Evolutionary conservation across 1,284 basidiomycete genomes (phyloP).

Genomic region (Ceratobasidium sp.): DNA sequence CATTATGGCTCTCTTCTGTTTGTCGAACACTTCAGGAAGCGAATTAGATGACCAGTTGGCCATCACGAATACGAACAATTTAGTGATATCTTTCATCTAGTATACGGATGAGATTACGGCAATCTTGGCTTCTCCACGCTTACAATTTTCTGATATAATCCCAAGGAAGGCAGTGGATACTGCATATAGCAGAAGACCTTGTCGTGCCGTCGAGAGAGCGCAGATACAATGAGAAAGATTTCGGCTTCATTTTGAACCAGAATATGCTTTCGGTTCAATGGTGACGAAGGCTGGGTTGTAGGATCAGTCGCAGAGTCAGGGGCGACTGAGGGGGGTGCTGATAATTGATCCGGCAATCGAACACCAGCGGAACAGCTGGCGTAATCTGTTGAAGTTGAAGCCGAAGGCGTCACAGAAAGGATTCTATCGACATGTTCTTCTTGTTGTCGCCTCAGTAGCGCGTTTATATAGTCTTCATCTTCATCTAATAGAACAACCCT

Average conservation of each 20-base stretch:
- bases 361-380: not conserved
- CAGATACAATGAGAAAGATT: not conserved
- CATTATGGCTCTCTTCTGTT: not conserved
- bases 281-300: not conserved
- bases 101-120: not conserved
- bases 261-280: not conserved
- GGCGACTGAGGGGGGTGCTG: no score
- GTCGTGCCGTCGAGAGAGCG: not conserved
- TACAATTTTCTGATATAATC: not conserved
- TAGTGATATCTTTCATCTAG: not conserved
- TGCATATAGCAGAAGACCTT: slow-evolving; percentile 9
- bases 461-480: not conserved
- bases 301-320: no score
- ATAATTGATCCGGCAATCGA: not conserved
- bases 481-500: not conserved
- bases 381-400: not conserved
- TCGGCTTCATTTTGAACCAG: not conserved
- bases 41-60: not conserved
- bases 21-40: not conserved
- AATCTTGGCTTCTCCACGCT: not conserved
- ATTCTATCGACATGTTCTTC: no score
- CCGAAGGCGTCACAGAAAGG: no score
- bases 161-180: not conserved
- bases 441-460: not conserved
- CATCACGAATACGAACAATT: not conserved